Base-by-base conservation (phyloP, 768 basidiomycete species). In the Royoungia palumana region DNA sequence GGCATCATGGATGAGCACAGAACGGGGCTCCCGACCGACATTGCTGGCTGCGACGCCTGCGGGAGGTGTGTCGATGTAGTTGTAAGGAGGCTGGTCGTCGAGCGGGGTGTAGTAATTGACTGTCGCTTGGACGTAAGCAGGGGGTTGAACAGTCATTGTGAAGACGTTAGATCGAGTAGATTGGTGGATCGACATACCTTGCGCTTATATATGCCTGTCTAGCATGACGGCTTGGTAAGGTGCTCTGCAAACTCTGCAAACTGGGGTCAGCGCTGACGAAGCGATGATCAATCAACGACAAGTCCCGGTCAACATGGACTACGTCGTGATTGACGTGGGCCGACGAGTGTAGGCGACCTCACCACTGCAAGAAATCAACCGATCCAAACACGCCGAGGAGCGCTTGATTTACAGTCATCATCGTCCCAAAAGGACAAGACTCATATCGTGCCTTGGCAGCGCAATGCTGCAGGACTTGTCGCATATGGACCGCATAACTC, bases 401-500 rank as follows among this genome's bases (percentile, higher is more conserved):
- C 32, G 6, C 32, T 32, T 32, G 32, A 16, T 32, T 32, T 32
- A 30, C 32, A 32, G 6, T 32, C 32, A 28, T 13, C 10, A 2
- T 42, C 17, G 49, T 48, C 46, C 46, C 37, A 49, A 28, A 27
- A 47, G 50, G 42, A 46, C 44, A 49, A 43, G 35, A 45, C 37
- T 19, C 48, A 24, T 30, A 36, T 54, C 35, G 32, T 50, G 53
- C 42, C 25, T 30, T 44, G 32, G 65, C 82, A 81, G 82, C 80
- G 87, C 73, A 74, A 91, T 91, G 88, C 88, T 91, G 79, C 84
- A 89, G 78, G 88, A 90, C 81, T 72, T 91, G 67, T 82, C 88
- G 68, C 83, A 89, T 75, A 94, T 94, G 93, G 92, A 94, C 77
- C 85, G 91, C 71, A 89, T 94, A 68, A 94, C 93, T 10, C 93